These are phyloP conservation scores for Aquilaria agallochum DNA, from an alignment of 441 rosid species.

Conservation along the genomic window DNA sequence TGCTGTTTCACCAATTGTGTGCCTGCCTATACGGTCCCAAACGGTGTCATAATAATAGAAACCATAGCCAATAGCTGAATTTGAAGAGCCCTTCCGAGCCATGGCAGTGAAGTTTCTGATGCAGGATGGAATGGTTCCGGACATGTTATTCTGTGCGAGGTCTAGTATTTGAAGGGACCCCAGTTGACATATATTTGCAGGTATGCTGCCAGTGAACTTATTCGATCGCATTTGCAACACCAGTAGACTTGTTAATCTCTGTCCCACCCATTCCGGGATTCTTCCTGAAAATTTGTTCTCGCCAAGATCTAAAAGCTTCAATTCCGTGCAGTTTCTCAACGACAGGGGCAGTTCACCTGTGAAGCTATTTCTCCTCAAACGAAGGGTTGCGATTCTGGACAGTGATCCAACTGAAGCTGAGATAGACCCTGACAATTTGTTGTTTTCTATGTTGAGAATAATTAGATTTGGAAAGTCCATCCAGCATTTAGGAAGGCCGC, in stretches of 20 bases:
- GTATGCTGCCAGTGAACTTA: background rate
- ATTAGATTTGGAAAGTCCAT: no score
- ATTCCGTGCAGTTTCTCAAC: background rate
- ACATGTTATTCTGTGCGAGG: conserved; percentile 2
- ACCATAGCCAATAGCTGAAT: background rate
- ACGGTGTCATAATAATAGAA: background rate
- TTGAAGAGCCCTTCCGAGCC: background rate
- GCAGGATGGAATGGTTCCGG: conserved; percentile 3
- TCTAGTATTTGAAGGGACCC: background rate
- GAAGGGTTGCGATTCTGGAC: background rate
- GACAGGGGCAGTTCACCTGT: background rate
- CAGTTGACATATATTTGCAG: conserved; percentile 3
- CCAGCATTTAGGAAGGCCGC: background rate
- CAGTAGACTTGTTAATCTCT: background rate
- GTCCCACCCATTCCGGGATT: conserved; percentile 2
- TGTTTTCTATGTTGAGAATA: conserved; percentile 1
- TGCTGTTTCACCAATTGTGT: background rate
- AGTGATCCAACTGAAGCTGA: conserved; percentile 2
- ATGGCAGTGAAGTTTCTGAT: background rate
- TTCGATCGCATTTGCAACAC: conserved; percentile 1
- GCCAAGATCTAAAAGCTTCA: conserved; percentile 3
- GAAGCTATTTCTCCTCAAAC: conserved; percentile 3
- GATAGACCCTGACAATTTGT: conserved; percentile 5
- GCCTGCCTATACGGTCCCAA: no score
- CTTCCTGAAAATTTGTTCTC: conserved; percentile 2